These are phyloP conservation scores for Blastomyces parvus DNA, from an alignment of 2,329 filamentous ascomycete genomes.

Conservation along the genomic window DNA sequence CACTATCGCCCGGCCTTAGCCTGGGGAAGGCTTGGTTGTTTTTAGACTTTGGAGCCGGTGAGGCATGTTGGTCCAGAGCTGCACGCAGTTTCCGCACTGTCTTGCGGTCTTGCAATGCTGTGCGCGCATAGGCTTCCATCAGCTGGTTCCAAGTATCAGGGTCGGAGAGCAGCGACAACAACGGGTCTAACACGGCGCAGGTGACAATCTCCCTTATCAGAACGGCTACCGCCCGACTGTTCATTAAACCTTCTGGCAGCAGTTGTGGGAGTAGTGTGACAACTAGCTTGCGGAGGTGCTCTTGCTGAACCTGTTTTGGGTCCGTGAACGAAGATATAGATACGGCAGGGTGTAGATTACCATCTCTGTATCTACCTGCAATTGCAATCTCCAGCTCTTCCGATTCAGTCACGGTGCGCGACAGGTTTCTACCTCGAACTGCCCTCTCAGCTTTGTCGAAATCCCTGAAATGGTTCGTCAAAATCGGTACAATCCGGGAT, in stretches of 20 bases:
- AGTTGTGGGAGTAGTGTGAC: slow-evolving; percentile 62
- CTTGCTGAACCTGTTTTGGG: slow-evolving; percentile 74
- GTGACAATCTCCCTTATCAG: slow-evolving; percentile 84
- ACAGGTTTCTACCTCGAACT: slow-evolving; percentile 78
- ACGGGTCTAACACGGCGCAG: slow-evolving; percentile 77
- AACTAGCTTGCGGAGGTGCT: slow-evolving; percentile 71
- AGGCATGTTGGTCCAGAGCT: slow-evolving; percentile 87
- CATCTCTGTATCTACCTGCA: slow-evolving; percentile 84
- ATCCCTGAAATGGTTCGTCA: slow-evolving; percentile 80
- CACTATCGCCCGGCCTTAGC: slow-evolving; percentile 70
- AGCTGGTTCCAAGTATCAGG: slow-evolving; percentile 97
- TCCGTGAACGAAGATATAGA: slow-evolving; percentile 70
- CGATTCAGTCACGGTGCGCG: slow-evolving; percentile 84
- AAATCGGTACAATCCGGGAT: slow-evolving; percentile 71
- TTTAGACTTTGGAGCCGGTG: slow-evolving; percentile 58
- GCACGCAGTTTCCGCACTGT: slow-evolving; percentile 86
- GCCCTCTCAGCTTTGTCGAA: slow-evolving; percentile 83
- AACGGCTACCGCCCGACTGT: slow-evolving; percentile 69
- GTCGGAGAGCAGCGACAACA: slow-evolving; percentile 71
- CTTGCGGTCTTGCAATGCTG: slow-evolving; percentile 87
- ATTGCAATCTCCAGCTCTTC: slow-evolving; percentile 94
- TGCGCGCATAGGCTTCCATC: slow-evolving; percentile 78
- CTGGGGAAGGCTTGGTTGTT: slow-evolving; percentile 66
- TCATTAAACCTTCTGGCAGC: slow-evolving; percentile 62
- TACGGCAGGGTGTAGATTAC: slow-evolving; percentile 77